phyloP scores from a whole-genome alignment of 2,329 filamentous ascomycete genomes.

The Clarireedia sp. region DNA sequence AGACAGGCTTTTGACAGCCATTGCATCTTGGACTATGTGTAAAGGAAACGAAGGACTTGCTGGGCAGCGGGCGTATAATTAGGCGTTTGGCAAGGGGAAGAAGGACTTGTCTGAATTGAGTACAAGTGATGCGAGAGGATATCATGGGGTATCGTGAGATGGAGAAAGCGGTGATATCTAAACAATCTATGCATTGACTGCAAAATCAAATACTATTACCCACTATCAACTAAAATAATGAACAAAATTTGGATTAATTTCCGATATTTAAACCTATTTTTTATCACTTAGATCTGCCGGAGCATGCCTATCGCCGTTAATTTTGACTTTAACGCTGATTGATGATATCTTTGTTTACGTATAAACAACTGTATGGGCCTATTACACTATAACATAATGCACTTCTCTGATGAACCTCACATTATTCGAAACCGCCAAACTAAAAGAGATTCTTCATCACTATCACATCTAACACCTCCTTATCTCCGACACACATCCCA shows the following conservation, averaged over 20 bases:
- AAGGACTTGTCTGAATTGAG: conserved; percentile 11
- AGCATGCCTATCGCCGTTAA: background rate
- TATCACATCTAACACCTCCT: background rate
- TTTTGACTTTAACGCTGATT: background rate
- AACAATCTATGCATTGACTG: background rate
- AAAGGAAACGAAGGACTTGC: conserved; percentile 16
- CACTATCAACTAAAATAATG: background rate
- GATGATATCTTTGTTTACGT: background rate
- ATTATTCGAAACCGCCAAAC: background rate
- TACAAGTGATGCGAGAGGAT: conserved; percentile 12
- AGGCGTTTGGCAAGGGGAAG: conserved; percentile 20
- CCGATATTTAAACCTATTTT: background rate
- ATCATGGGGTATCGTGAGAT: conserved; percentile 10
- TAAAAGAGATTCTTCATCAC: background rate
- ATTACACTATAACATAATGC: no score
- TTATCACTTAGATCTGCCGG: background rate
- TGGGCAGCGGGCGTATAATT: conserved; percentile 25
- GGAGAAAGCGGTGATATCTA: background rate
- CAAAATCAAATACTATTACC: conserved; percentile 2
- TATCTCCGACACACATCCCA: background rate
- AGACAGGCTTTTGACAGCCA: background rate
- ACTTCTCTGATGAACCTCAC: background rate
- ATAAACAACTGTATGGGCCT: background rate
- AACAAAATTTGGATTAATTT: background rate
- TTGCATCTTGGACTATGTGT: conserved; percentile 3